Conservation (phyloP, 2,329 filamentous ascomycete genomes). For the Chaetomiaceae sp. region DNA sequence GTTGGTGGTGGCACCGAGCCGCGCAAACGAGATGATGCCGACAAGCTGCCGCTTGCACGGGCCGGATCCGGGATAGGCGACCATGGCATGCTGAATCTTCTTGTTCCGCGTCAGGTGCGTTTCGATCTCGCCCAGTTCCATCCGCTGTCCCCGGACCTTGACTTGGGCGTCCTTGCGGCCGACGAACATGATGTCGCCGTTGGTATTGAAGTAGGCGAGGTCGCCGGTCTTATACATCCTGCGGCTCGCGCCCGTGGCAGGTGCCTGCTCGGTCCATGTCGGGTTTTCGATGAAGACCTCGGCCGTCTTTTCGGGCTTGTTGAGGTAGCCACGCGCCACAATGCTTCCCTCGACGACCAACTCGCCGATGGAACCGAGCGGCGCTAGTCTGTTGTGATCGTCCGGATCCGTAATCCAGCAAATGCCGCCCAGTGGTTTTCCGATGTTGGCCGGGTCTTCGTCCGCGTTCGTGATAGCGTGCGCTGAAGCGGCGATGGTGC, state of each 20-base stretch:
- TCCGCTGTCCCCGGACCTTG: slow-evolving; percentile 26
- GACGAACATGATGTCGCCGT: slow-evolving; percentile 21
- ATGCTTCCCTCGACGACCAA: slow-evolving; percentile 20
- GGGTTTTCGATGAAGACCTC: slow-evolving; percentile 31
- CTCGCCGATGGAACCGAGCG: slow-evolving; percentile 22
- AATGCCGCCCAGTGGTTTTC: slow-evolving; percentile 23
- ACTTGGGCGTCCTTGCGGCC: slow-evolving; percentile 25
- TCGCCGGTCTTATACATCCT: slow-evolving; percentile 40
- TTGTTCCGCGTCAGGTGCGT: no score
- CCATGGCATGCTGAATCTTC: no score
- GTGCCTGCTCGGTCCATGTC: background rate
- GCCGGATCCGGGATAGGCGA: no score
- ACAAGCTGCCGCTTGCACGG: no score
- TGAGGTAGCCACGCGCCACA: slow-evolving; percentile 19
- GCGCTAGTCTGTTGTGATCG: slow-evolving; percentile 22
- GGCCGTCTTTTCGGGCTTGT: slow-evolving; percentile 29
- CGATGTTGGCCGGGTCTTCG: slow-evolving; percentile 32
- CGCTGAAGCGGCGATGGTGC: slow-evolving; percentile 36
- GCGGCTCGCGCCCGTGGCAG: slow-evolving; percentile 12
- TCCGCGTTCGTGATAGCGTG: background rate
- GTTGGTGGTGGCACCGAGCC: no score
- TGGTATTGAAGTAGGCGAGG: slow-evolving; percentile 22
- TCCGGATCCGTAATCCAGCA: slow-evolving; percentile 32
- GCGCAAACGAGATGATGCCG: no score
- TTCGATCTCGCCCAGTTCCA: slow-evolving; percentile 40